These are phyloP conservation scores for Hysterangium stoloniferum DNA, from an alignment of 768 basidiomycete genomes.

Conservation along the genomic window DNA sequence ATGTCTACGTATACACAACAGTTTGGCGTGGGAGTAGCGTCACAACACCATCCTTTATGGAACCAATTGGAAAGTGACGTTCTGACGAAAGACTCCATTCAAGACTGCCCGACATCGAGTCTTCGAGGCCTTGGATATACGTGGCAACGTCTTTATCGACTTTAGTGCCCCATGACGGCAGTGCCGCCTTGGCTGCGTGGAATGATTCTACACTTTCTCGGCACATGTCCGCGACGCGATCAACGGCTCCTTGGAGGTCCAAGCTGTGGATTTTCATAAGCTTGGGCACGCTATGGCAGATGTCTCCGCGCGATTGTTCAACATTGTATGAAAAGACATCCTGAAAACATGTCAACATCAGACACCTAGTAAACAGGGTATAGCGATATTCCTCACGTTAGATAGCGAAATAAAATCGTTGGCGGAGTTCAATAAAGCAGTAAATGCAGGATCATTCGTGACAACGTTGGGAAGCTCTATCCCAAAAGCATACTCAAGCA, in stretches of 20 bases:
- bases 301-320: conserved; percentile 33
- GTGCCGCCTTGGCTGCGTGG: conserved; percentile 21
- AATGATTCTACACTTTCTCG: conserved; percentile 27
- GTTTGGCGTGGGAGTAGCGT: conserved; percentile 37
- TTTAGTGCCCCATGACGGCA: conserved; percentile 59
- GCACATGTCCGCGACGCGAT: conserved; percentile 29
- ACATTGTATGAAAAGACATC: conserved; percentile 34
- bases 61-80: conserved; percentile 59
- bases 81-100: conserved; percentile 67
- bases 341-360: conserved; percentile 17
- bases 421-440: conserved; percentile 36
- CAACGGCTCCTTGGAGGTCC: conserved; percentile 30
- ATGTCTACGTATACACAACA: too few species aligned
- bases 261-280: conserved; percentile 32
- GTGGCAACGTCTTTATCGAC: conserved; percentile 47
- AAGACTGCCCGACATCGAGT: conserved; percentile 50
- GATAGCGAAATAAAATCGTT: conserved; percentile 47
- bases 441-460: conserved; percentile 41
- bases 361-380: not conserved
- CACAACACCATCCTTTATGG: conserved; percentile 48
- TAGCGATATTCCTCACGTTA: conserved; percentile 31
- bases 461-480: conserved; percentile 49
- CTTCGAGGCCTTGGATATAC: conserved; percentile 33
- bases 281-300: conserved; percentile 35
- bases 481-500: conserved; percentile 46